Evolutionary conservation across 805 yeast genomes (phyloP).

Genomic region (Saccharomycopsis lassenensis): DNA sequence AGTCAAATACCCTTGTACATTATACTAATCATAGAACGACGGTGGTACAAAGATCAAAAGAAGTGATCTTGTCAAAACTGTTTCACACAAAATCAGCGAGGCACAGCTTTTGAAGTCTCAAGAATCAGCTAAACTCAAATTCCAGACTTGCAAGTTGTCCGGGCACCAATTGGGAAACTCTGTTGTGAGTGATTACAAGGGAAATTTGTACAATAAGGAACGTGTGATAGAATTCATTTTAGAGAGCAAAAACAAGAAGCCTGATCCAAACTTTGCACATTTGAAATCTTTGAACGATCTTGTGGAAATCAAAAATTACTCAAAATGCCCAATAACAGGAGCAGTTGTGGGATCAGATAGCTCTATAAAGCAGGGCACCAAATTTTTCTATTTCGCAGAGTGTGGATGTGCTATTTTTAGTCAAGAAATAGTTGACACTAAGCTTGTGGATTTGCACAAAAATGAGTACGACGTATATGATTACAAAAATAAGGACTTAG

Average conservation of each 20-base stretch:
- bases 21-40: constrained; percentile 16
- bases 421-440: constrained; percentile 8
- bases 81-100: constrained; percentile 10
- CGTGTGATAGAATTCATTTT: constrained; percentile 47
- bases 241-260: constrained; percentile 23
- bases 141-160: constrained; percentile 32
- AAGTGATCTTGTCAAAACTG: constrained; percentile 11
- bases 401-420: constrained; percentile 17
- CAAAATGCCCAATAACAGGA: constrained; percentile 12
- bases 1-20: no score
- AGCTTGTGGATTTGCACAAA: constrained; percentile 5
- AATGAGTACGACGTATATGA: constrained; percentile 6
- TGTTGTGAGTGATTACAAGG: constrained; percentile 58
- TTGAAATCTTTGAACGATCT: constrained; percentile 34
- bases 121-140: constrained; percentile 1
- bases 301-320: constrained; percentile 29
- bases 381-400: constrained; percentile 18
- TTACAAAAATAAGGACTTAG: background rate
- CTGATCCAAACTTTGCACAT: constrained; percentile 20
- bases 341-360: constrained; percentile 1
- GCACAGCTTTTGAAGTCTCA: constrained; percentile 5
- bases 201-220: constrained; percentile 55
- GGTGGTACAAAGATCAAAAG: constrained; percentile 18
- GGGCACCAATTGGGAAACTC: constrained; percentile 36
- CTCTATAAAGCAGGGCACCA: background rate